Evolutionary conservation across 768 basidiomycete species (phyloP), one percentile per base, ranked within the genome.

Genomic region (Crassisporium funariophilum): DNA sequence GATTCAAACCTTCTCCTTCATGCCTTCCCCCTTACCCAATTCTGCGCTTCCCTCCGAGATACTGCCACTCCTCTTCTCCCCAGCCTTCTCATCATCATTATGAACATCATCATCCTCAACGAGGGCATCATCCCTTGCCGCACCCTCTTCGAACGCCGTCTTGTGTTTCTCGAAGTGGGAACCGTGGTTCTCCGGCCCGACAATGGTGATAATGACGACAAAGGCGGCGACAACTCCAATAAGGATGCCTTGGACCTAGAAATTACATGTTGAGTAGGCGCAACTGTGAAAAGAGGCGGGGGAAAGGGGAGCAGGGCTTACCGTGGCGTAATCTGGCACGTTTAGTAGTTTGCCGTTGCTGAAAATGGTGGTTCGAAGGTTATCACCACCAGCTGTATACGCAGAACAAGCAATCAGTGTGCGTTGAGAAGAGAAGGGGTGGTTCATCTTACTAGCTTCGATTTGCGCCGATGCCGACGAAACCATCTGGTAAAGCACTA

Each of bases 101-200:
- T 35, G 19, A 17, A 13, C 22, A 21, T 31, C 33, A n/a, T 53
- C 49, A 11, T 53, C 54, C 15, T 54, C 52, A 9, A 52, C 23
- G 23, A 54, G 35, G 20, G 47, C 49, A 1, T 72, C 72, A 23
- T 81, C 83, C 24, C 73, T 70, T 19, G 65, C 74, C 22, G 79
- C 88, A 45, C 89, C 89, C 50, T 84, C 76, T 60, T 94, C 87
- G 67, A 87, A 88, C 1, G 90, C 92, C 2, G 83, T 64, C 65
- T 84, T 86, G 58, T 83, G 77, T 52, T 86, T 78, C 72, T 98
- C 94, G 60, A 95, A 98, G 67, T 88, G 89, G 8, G 81, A 74
- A 7, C 84, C 80, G 55, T 88, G 87, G 49, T 87, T 83, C 61
- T 81, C 79, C 0, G 88, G 86, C 3, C 93, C 94, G 46, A 95